phyloP scores from a whole-genome alignment of 257 asterid species.

The Rhazya stricta region DNA sequence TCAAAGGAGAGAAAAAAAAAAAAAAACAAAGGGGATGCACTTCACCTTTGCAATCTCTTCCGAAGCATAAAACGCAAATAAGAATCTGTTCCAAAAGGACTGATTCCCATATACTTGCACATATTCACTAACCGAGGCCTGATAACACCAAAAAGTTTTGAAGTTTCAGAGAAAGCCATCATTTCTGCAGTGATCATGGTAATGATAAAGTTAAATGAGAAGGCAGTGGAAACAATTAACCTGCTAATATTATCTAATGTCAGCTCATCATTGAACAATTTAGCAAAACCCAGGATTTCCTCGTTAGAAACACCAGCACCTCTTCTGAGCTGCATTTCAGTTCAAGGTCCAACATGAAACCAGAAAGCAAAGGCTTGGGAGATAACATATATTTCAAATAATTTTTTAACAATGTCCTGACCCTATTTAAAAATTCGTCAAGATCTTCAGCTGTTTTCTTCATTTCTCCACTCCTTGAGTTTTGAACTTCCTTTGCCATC shows the following conservation, averaged over 20 bases:
- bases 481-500: constrained; percentile 91
- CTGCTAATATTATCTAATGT: constrained; percentile 92
- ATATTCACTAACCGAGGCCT: constrained; percentile 87
- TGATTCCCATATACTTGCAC: constrained; percentile 98
- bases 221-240: constrained; percentile 31
- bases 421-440: constrained; percentile 70
- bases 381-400: neutral
- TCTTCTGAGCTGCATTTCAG: constrained; percentile 63
- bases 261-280: constrained; percentile 92
- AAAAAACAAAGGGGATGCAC: constrained; percentile 21
- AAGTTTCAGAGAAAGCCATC: constrained; percentile 4
- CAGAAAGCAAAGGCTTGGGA: constrained; percentile 17
- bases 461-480: constrained; percentile 65
- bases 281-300: constrained; percentile 84
- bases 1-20: no score
- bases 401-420: constrained; percentile 25
- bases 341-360: constrained; percentile 10
- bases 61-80: constrained; percentile 83
- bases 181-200: neutral
- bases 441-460: constrained; percentile 93
- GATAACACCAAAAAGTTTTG: constrained; percentile 20
- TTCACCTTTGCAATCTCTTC: constrained; percentile 69
- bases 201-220: neutral
- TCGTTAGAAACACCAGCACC: constrained; percentile 81
- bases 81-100: constrained; percentile 79